Percentiles rank a stretch among this genome's conserved stretches.
Conservation (phyloP, 2,329 filamentous ascomycete species). For the Arthrinium puccinioides region DNA sequence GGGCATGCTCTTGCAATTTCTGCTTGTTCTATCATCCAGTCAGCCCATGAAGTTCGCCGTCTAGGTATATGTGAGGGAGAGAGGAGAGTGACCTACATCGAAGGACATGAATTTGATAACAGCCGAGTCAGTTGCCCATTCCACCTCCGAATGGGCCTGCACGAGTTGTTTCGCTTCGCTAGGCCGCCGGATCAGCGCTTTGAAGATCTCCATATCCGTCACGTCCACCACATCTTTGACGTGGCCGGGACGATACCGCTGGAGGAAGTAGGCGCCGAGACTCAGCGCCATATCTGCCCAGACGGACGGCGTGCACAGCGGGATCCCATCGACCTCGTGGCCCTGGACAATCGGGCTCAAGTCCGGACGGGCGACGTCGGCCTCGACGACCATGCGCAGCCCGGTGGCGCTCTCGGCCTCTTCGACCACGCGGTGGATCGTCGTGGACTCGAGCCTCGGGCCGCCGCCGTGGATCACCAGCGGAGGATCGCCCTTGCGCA, state of each 20-base stretch:
- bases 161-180: conserved; percentile 29
- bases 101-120: conserved; percentile 28
- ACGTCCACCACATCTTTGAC: conserved; percentile 30
- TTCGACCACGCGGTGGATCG: conserved; percentile 20
- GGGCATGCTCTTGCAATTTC: conserved; percentile 13
- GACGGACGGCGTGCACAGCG: conserved; percentile 32
- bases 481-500: conserved; percentile 49
- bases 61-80: no score
- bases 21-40: no score
- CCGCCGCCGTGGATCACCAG: conserved; percentile 5
- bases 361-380: conserved; percentile 46
- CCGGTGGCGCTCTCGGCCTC: conserved; percentile 28
- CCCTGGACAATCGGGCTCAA: conserved; percentile 45
- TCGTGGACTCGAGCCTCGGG: conserved; percentile 11
- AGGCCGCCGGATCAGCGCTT: conserved; percentile 40
- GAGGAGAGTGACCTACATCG: no score
- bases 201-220: conserved; percentile 40
- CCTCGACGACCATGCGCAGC: conserved; percentile 43
- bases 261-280: conserved; percentile 46
- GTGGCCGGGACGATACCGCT: conserved; percentile 32
- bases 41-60: no score
- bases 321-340: conserved; percentile 13
- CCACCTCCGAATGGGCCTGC: conserved; percentile 33
- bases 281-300: conserved; percentile 56
- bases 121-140: conserved; percentile 32